A percentile compares a stretch with the other conserved stretches of the same genome.
phyloP scores from a whole-genome alignment of 148 eudicot species.

The Chenopodium berlandieri region DNA sequence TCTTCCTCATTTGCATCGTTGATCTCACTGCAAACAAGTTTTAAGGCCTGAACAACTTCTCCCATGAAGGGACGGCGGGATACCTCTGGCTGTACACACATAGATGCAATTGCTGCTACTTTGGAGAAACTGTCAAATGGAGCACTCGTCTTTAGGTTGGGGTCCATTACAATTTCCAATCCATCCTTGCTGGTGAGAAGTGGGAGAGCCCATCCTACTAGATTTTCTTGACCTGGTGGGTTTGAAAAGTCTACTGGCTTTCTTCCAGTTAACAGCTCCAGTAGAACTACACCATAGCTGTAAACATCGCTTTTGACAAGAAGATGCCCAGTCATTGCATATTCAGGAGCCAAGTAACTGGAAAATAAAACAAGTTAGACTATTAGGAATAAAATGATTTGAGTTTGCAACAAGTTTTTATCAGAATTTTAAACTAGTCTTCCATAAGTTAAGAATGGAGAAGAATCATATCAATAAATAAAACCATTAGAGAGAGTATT shows the following conservation, averaged over 20 bases:
- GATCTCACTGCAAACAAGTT: conserved; percentile 77
- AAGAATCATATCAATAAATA: background rate
- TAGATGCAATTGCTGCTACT: conserved; percentile 88
- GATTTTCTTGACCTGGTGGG: conserved; percentile 88
- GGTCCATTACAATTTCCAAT: conserved; percentile 55
- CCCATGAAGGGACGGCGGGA: conserved; percentile 97
- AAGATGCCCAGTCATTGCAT: conserved; percentile 95
- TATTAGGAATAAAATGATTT: background rate
- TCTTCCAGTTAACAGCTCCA: conserved; percentile 92
- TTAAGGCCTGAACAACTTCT: conserved; percentile 91
- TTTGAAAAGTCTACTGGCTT: conserved; percentile 87
- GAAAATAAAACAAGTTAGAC: conserved; percentile 6
- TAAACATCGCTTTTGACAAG: conserved; percentile 94
- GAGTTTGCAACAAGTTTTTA: background rate
- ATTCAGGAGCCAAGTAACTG: conserved; percentile 94
- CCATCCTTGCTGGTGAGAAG: conserved; percentile 62
- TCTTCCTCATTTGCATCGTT: conserved; percentile 50
- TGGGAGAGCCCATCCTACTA: conserved; percentile 89
- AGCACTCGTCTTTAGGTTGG: conserved; percentile 33
- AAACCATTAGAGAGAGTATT: conserved; percentile 13
- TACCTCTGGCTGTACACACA: conserved; percentile 94
- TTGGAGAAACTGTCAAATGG: conserved; percentile 55
- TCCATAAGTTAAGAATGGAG: background rate
- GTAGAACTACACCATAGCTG: conserved; percentile 98
- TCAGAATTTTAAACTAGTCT: background rate